phyloP scores from a whole-genome alignment of 73 alveolate species.

The Tetrahymena malaccensis region DNA sequence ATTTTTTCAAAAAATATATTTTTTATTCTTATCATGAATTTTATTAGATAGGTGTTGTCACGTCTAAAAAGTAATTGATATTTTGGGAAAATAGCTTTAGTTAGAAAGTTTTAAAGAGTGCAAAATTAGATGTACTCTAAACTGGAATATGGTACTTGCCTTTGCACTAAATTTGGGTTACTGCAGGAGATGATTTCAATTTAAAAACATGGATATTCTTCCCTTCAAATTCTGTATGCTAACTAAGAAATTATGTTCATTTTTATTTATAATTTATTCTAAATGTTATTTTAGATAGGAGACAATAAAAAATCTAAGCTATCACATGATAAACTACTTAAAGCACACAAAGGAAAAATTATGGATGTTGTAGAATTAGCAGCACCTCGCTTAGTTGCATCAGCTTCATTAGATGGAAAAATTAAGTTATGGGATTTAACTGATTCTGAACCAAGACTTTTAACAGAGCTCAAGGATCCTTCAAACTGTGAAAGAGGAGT shows the following conservation, averaged over 20 bases:
- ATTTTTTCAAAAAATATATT: conserved; percentile 2
- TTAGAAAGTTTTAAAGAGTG: conserved; percentile 47
- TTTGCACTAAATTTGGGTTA: conserved; percentile 85
- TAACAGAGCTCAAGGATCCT: conserved; percentile 56
- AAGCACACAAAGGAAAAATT: conserved; percentile 77
- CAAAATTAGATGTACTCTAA: conserved; percentile 59
- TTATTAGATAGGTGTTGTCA: conserved; percentile 56
- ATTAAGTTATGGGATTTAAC: conserved; percentile 69
- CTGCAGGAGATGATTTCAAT: conserved; percentile 81
- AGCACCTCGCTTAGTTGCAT: conserved; percentile 74
- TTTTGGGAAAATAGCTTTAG: conserved; percentile 62
- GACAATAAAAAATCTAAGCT: conserved; percentile 44
- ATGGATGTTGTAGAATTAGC: conserved; percentile 79
- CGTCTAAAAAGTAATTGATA: conserved; percentile 62
- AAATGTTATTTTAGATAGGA: conserved; percentile 25
- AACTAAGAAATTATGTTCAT: not conserved
- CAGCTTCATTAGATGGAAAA: conserved; percentile 87
- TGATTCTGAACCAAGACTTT: conserved; percentile 58
- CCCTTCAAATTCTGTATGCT: not conserved
- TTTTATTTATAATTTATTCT: conserved; percentile 35
- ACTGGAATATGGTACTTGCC: conserved; percentile 82
- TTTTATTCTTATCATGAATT: no score
- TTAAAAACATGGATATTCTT: conserved; percentile 46
- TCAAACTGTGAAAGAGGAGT: conserved; percentile 69
- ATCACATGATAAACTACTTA: conserved; percentile 16